Percentiles rank a stretch among this genome's conserved stretches.
Conservation (phyloP, 768 basidiomycete genomes). For the Termitomyces heimii region DNA sequence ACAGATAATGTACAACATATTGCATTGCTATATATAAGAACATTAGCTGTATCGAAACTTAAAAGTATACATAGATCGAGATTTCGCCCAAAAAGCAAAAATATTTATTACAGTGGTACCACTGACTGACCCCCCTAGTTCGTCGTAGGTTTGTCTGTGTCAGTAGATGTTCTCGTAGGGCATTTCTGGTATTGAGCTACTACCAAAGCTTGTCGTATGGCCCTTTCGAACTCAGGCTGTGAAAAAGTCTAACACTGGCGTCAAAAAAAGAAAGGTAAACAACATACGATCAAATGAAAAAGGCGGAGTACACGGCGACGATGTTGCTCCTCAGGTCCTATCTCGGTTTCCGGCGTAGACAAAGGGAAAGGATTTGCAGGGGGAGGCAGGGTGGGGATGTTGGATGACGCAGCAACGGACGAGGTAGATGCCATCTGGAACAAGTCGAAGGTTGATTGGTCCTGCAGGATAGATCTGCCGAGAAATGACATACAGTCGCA, state of each 20-base stretch:
- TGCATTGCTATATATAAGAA: background rate
- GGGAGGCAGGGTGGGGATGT: background rate
- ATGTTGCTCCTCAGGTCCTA: background rate
- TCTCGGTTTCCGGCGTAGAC: background rate
- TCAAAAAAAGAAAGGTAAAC: background rate
- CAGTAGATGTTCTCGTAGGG: background rate
- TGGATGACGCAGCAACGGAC: background rate
- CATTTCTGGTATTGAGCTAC: background rate
- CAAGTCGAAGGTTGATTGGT: background rate
- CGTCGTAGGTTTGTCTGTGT: background rate
- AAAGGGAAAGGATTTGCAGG: background rate
- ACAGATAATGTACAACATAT: background rate
- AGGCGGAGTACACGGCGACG: background rate
- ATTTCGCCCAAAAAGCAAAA: background rate
- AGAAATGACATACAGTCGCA: background rate
- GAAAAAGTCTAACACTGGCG: background rate
- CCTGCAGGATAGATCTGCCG: too few relatives aligned
- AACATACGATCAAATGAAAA: background rate
- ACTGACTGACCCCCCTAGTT: background rate
- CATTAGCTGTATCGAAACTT: background rate
- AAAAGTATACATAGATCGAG: background rate
- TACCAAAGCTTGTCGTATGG: background rate
- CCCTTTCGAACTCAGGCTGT: conserved; percentile 1
- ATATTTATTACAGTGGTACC: background rate
- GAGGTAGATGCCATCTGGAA: background rate